A percentile compares a stretch with the other conserved stretches of the same genome.
Conservation (phyloP, 495 filamentous ascomycete genomes). For the Aspergillus sclerotiicarbonarius region DNA sequence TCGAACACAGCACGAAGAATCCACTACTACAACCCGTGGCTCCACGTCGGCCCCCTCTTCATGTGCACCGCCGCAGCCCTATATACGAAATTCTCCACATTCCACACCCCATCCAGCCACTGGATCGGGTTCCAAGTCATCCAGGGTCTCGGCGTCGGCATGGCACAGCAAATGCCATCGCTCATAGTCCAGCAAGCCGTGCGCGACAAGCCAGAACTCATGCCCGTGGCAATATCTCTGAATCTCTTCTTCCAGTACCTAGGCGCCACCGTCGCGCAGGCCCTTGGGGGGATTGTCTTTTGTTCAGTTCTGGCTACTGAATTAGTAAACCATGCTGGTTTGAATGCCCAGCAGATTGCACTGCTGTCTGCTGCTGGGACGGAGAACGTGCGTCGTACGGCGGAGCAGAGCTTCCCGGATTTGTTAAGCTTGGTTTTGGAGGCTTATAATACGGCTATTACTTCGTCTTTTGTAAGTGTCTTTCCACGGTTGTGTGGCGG, state of each 20-base stretch:
- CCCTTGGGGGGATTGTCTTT: background rate
- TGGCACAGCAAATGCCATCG: slow-evolving; percentile 58
- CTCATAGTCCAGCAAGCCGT: slow-evolving; percentile 49
- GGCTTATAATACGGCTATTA: background rate
- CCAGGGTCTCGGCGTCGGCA: slow-evolving; percentile 33
- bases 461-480: too few species aligned
- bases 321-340: background rate
- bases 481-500: too few species aligned
- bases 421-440: background rate
- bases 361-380: background rate
- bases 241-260: background rate
- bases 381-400: background rate
- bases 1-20: background rate
- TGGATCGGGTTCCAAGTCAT: slow-evolving; percentile 31
- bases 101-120: slow-evolving; percentile 26
- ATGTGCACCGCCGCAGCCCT: slow-evolving; percentile 29
- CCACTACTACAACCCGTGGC: slow-evolving; percentile 32
- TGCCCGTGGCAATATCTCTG: background rate
- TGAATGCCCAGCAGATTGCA: background rate
- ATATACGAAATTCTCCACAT: slow-evolving; percentile 28
- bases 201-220: background rate
- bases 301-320: background rate
- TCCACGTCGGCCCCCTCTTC: slow-evolving; percentile 27
- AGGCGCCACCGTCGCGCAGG: background rate
- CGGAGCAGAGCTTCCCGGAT: background rate